Percentiles rank a stretch among this genome's conserved stretches.
Evolutionary conservation across 208 protist species (phyloP).

Genomic region (Hexamita inflata): DNA sequence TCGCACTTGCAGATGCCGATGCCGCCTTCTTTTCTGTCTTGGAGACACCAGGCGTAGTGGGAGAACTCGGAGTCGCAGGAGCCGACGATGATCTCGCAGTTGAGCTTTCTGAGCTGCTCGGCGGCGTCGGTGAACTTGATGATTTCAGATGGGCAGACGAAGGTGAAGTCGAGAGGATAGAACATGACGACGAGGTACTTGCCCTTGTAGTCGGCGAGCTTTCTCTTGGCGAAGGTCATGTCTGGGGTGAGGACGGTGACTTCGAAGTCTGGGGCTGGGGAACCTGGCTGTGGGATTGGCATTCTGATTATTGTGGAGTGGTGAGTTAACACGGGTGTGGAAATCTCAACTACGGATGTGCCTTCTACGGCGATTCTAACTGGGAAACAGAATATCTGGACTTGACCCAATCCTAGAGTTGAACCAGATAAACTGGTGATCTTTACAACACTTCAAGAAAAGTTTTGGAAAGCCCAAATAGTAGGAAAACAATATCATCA

Average conservation of each 20-base stretch:
- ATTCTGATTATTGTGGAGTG: constrained; percentile 1
- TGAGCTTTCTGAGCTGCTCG: background rate
- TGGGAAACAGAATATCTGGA: no score
- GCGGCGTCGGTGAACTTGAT: constrained; percentile 9
- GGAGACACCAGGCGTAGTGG: constrained; percentile 81
- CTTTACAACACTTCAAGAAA: no score
- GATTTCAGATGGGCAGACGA: constrained; percentile 43
- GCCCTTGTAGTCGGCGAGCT: constrained; percentile 25
- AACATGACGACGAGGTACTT: constrained; percentile 33
- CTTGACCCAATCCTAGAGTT: no score
- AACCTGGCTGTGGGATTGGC: background rate
- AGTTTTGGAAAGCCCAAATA: no score
- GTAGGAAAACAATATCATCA: no score
- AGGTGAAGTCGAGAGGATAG: constrained; percentile 37
- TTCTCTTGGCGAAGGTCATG: background rate
- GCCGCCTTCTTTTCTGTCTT: constrained; percentile 78
- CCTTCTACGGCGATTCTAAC: no score
- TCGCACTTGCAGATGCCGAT: constrained; percentile 79
- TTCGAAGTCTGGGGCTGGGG: constrained; percentile 14
- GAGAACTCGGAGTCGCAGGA: constrained; percentile 51
- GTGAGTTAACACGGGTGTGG: no score
- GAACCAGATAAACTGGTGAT: no score
- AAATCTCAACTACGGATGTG: no score
- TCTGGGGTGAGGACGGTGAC: constrained; percentile 3
- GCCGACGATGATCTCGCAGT: constrained; percentile 23